These are phyloP conservation scores for Physcomitrium patens DNA, from an alignment of 225 moss, liverwort and hornwort species.

Conservation along the genomic window DNA sequence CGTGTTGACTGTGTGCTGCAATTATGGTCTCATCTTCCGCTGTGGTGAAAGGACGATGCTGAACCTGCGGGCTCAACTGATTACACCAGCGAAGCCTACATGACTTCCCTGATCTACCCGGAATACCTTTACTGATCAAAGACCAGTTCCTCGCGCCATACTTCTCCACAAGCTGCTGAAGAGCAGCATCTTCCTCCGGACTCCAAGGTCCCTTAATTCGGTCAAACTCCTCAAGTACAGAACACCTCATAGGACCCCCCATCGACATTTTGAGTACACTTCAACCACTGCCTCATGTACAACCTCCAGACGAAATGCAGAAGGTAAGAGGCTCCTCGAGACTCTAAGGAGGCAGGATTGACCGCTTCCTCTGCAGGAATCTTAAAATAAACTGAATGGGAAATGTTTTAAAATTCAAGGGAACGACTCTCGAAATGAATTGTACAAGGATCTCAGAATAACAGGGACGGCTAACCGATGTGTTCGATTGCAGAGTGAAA, in stretches of 20 bases:
- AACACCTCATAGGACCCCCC: constrained; percentile 39
- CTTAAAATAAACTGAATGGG: background rate
- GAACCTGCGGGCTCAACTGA: constrained; percentile 94
- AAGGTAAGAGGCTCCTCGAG: too few relatives aligned
- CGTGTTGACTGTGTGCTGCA: constrained; percentile 80
- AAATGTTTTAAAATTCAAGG: background rate
- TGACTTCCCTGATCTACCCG: constrained; percentile 91
- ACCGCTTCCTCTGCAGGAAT: constrained; percentile 1
- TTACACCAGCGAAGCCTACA: constrained; percentile 97
- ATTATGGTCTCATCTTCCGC: constrained; percentile 86
- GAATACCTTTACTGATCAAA: constrained; percentile 93
- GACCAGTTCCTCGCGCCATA: constrained; percentile 95
- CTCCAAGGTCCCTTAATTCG: constrained; percentile 99
- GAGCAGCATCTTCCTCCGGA: constrained; percentile 85
- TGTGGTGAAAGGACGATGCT: constrained; percentile 89
- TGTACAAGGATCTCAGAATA: constrained; percentile 17
- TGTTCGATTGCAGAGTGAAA: background rate
- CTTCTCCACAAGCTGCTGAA: constrained; percentile 87
- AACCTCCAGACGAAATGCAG: constrained; percentile 22
- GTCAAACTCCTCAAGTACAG: constrained; percentile 71
- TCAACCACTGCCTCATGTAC: constrained; percentile 57
- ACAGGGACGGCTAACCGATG: background rate
- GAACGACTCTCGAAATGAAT: constrained; percentile 34
- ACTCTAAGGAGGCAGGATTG: too few relatives aligned
- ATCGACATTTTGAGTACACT: constrained; percentile 41